Percentiles rank a stretch among this genome's conserved stretches.
phyloP scores from a whole-genome alignment of 2,329 filamentous ascomycete genomes.

The Sporothrix mexicana region DNA sequence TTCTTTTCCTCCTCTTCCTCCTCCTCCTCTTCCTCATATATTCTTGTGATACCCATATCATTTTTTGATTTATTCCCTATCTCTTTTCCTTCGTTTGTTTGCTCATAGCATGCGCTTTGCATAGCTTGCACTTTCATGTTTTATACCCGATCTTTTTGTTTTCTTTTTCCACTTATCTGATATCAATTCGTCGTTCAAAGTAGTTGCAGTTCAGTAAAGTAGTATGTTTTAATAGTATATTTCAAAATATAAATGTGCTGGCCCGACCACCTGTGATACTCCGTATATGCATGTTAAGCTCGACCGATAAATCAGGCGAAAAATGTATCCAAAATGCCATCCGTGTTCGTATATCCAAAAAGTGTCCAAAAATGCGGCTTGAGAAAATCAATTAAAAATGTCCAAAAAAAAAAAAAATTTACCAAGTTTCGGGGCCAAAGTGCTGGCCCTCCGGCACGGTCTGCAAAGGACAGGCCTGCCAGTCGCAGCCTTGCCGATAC shows the following conservation, averaged over 20 bases:
- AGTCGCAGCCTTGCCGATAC: conserved; percentile 84
- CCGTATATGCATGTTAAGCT: background rate
- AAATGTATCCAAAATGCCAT: background rate
- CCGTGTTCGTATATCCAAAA: background rate
- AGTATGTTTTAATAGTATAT: background rate
- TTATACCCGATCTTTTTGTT: background rate
- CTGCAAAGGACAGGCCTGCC: conserved; percentile 77
- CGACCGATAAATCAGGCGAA: background rate
- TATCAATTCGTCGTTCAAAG: no score
- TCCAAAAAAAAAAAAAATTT: background rate
- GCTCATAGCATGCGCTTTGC: background rate
- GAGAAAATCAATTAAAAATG: background rate
- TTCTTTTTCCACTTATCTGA: background rate
- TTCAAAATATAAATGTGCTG: background rate
- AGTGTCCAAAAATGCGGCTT: background rate
- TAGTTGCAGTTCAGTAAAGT: no score
- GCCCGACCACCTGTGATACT: background rate
- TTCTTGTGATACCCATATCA: no score
- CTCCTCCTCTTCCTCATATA: no score
- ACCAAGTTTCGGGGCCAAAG: conserved; percentile 71
- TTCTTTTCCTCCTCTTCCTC: no score
- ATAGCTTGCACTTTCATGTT: background rate
- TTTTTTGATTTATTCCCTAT: background rate
- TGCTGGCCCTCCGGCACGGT: conserved; percentile 65
- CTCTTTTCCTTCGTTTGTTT: background rate